Base-by-base conservation (phyloP, 2,329 filamentous ascomycete genomes). In the Ascochyta clinopodiicola region DNA sequence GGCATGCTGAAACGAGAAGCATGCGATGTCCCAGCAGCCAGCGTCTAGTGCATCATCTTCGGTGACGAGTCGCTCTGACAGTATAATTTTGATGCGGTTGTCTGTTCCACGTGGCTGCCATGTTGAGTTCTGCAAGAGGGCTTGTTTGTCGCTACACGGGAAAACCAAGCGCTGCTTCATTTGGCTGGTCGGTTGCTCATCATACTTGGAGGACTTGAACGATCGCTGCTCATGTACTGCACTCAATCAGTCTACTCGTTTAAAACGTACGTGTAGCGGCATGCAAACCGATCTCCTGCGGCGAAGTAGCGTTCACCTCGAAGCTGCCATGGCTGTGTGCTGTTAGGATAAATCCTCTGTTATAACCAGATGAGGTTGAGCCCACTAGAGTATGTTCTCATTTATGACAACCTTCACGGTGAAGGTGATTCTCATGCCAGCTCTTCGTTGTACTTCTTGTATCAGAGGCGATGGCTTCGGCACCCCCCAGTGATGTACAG, bases 1-100 rank as follows among this genome's bases (percentile, higher is more conserved):
- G 31, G 90, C 92, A 78, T 95, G 90, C 68, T 95, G 90, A 66
- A 96, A 96, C 1, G 91, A 88, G 74, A 96, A 95, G 13, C 84
- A 84, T 22, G 92, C 84, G 39, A 92, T 75, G 66, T 93, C 91
- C 68, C 88, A 89, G 59, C 90, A 79, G 36, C 91, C 86, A 61
- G 90, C 85, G 8, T 68, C 62, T 1, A 63, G 22, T 7, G 66
- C 24, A 24, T 29, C 44, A 2, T 48, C 35, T 21, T 44, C 70
- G 35, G 66, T 60, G 54, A 92, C 86, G 0, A 90, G 88, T 69
- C 94, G 91, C 43, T 75, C 73, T 25, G 89, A 87, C 54, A 96
- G 83, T 49, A 92, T 74, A 24, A 96, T 75, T 70, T 89, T 92
- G 76, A 96, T 88, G 7, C 91, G 85, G 6, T 91, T 91, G 19